Base-by-base conservation (phyloP, 2,329 filamentous ascomycete genomes). In the Aschersonia sp. region DNA sequence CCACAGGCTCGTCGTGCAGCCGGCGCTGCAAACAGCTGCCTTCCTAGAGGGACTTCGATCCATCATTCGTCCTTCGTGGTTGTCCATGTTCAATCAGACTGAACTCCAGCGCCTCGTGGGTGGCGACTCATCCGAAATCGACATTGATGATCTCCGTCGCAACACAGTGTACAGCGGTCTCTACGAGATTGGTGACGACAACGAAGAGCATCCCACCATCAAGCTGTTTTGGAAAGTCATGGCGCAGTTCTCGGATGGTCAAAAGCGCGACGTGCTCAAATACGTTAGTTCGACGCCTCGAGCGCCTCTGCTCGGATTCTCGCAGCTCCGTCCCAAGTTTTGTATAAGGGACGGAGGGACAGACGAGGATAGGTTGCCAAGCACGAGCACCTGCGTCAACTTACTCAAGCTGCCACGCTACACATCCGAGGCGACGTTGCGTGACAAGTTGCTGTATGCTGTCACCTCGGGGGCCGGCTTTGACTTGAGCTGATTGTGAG, bases 31-130 rank as follows among this genome's bases (percentile, higher is more conserved):
- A 59, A 96, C 89, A 1, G 75, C 80, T 29, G 88, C 89, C 1
- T 98, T 98, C 62, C 75, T 98, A 5, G 80, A 80, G 48, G 92
- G 92, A 0, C 78, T 98, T 1, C 80, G 85, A 29, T 75, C 82
- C 53, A 94, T 98, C 59, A 92, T 98, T 54, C 84, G 89, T 50
- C 89, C 91, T 0, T 79, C 80, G 3, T 98, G 92, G 92, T 75
- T 98, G 4, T 89, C 84, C 57, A 97, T 98, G 92, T 98, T 98
- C 72, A 98, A 98, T 64, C 91, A 96, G 62, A 80, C 80, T 3
- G 92, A 98, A 63, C 75, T 98, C 4, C 92, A 97, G 66, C 92
- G 87, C 1, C 80, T 98, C 5, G 85, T 98, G 12, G 87, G 89
- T 47, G 92, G 92, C 43, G 89, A 94, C 56, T 83, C 81, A 31